Base-by-base conservation (phyloP, 768 basidiomycete species). In the Fistulinella prunicolor region DNA sequence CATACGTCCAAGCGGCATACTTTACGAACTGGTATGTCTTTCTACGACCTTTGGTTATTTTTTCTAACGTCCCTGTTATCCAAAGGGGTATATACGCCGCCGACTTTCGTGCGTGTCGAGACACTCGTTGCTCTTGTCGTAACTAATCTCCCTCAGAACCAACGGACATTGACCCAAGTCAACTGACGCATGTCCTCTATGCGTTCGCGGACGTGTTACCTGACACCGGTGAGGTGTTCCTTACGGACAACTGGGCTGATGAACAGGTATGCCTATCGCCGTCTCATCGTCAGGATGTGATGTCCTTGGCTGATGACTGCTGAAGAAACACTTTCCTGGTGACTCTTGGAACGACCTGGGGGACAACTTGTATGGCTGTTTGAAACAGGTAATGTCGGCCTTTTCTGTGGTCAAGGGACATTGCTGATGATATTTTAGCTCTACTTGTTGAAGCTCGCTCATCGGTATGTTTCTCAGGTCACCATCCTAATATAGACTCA, bases 231-330 rank as follows among this genome's bases (percentile, higher is more conserved):
- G 62, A 68, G 16, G 85, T 89, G 54, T 67, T 63, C 13, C 73
- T 91, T 17, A 86, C 85, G 2, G 90, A 91, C 60, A 60, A 73
- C 9, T 91, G 85, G 65, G 86, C 87, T 4, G 90, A 93, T 60
- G 73, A 81, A 61, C 68, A 85, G 72, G 83, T 81, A 49, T 46
- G 64, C 41, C 6, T 17, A 14, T 37, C 16, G 5, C 9, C 13
- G 6, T 21, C 23, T n/a, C n/a, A n/a, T 50, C 9, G 24, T 35
- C 16, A 1, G 20, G 17, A 17, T 21, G 13, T 19, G 22, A 32
- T 34, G 49, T 55, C 14, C 36, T 46, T 38, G 46, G 20, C 58
- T 65, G 39, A 53, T 22, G 22, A 16, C 0, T 26, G 1, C 14
- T 37, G 6, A 54, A 86, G 84, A 85, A 85, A 80, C 84, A 81